Base-by-base conservation (phyloP, 148 eudicot species). In the Amaranthus palmeri region DNA sequence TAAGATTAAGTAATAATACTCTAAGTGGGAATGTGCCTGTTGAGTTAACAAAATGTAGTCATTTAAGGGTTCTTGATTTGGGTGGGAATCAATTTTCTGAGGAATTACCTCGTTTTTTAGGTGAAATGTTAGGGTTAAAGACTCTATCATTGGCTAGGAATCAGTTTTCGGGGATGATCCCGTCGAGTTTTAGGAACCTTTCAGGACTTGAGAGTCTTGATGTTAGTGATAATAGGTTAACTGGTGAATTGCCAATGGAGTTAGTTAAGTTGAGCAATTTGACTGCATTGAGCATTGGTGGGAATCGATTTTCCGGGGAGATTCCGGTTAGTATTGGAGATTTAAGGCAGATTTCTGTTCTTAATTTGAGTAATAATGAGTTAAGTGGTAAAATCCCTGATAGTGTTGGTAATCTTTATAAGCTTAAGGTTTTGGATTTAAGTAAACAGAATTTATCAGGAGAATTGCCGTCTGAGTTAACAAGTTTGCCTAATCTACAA, bases 391-490 rank as follows among this genome's bases (percentile, higher is more conserved):
- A 41, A 6, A 78, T 92, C 54, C 96, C 93, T 3, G 73, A 76
- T 6, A 82, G 82, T 56, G 72, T 92, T 54, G 91, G 92, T 2
- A 80, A 73, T 76, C 77, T 92, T 4, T 85, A 81, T 49, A 86
- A 72, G 90, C 78, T 92, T 2, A 90, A 78, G 3, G 73, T 84
- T 62, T 81, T 92, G 61, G 97, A 92, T 85, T 81, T 92, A 88
- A 92, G 97, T 57, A 86, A 74, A 77, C 85, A 81, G 76, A 75
- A 84, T 56, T 69, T 92, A 5, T 81, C 90, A 3, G 96, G 96
- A 18, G 85, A 81, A 69, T 72, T 92, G 61, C 96, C 97, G 0
- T 67, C 79, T n/a, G 96, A 90, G 75, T 71, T 92, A 36, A 77
- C 82, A 14, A 91, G 97, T 56, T 70, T 92, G 85, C 97, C 96